Base-by-base conservation (phyloP, 2,329 filamentous ascomycete species). In the Sporothrix brasiliensis region DNA sequence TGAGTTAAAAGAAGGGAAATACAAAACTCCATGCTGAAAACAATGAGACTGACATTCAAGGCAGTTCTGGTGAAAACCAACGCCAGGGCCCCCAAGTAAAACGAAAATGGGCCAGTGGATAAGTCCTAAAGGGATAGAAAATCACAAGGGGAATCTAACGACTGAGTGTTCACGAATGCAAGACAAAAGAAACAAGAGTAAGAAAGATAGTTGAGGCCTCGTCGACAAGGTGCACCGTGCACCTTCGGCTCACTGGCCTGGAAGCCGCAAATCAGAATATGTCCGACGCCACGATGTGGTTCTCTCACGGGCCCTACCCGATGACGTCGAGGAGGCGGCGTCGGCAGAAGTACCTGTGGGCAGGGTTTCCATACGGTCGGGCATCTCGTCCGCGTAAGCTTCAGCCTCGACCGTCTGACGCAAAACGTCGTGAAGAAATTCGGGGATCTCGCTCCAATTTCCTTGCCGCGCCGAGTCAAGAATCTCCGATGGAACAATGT, bases 401-500 rank as follows among this genome's bases (percentile, higher is more conserved):
- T 83, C 82, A 10, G 77, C 77, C 53, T 81, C 81, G 19, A 87
- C 76, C 10, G 81, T 81, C 27, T 81, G 81, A 34, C 85, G 81
- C 50, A 89, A 81, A 73, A 86, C 80, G 65, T 81, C 81, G 72
- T 85, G 86, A 50, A 89, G 79, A 61, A 83, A 83, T 56, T 85
- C 84, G 19, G 87, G 87, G 14, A 89, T 84, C 30, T 87, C 84
- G 52, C 83, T 78, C 87, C 87, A 89, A 72, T 83, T 82, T 58
- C 85, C 86, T 9, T 82, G 80, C 72, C 86, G 81, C n/a, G 86
- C 87, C 10, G 85, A 84, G 68, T 79, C 82, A 19, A 89, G 77
- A 79, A 88, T 84, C 49, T 82, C 80, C 1, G 83, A 80, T 19
- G 47, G 50, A 13, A 39, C 16, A 44, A n/a, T 27, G 50, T 13